These are phyloP conservation scores for Angophora floribunda DNA, from an alignment of 345 rosid genomes.

Conservation along the genomic window DNA sequence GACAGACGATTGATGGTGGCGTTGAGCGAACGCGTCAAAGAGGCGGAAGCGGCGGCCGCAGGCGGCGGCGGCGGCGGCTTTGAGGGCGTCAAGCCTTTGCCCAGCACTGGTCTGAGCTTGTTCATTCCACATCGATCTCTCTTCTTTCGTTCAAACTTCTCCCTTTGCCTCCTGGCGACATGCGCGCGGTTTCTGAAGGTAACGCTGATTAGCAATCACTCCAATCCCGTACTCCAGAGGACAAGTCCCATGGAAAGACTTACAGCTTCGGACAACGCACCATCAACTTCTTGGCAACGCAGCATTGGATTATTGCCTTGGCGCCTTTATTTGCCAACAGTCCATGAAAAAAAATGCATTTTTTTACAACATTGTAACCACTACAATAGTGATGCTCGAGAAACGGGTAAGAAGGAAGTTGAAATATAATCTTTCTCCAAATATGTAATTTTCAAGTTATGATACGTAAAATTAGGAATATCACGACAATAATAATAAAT, in stretches of 20 bases:
- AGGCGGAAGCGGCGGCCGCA: constrained; percentile 14
- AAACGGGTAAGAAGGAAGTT: neutral
- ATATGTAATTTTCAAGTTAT: neutral
- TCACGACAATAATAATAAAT: neutral
- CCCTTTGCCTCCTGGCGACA: neutral
- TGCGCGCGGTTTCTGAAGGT: neutral
- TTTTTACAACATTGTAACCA: neutral
- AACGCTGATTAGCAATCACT: neutral
- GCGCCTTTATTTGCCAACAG: neutral
- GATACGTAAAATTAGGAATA: neutral
- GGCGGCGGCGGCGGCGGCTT: neutral
- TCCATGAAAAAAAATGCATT: neutral
- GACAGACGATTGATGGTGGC: constrained; percentile 19
- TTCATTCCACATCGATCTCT: constrained; percentile 4
- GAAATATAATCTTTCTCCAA: neutral
- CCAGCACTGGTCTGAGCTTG: constrained; percentile 6
- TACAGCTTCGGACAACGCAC: neutral
- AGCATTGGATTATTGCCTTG: neutral
- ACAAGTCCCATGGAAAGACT: neutral
- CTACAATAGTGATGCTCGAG: neutral
- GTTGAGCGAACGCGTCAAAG: neutral
- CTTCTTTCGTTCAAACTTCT: neutral
- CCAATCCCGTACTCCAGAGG: neutral
- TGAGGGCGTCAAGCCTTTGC: neutral
- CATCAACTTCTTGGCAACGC: neutral